Percentiles rank a stretch among this genome's conserved stretches.
phyloP scores from a whole-genome alignment of 352 stramenopile species.

The Blastocystis sp. region DNA sequence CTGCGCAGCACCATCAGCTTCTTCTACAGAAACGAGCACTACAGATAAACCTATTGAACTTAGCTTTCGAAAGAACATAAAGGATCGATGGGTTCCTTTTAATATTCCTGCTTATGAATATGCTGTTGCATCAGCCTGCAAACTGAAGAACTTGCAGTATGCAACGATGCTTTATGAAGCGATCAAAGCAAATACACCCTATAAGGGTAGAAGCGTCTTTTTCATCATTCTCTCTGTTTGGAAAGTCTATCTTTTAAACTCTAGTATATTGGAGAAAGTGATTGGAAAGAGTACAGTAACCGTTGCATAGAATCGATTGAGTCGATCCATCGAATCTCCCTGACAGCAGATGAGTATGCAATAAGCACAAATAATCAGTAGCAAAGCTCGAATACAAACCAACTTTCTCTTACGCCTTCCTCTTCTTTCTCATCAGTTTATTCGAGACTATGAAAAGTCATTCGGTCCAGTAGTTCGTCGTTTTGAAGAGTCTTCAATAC shows the following conservation, averaged over 20 bases:
- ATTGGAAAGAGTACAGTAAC: not conserved
- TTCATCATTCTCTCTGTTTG: too few relatives aligned
- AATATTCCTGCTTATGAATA: not conserved
- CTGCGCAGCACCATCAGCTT: not conserved
- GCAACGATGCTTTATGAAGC: conserved; percentile 10
- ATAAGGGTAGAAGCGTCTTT: too few relatives aligned
- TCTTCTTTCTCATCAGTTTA: not conserved
- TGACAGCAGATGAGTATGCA: not conserved
- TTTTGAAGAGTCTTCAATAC: not conserved
- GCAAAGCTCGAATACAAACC: not conserved
- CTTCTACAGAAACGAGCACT: not conserved
- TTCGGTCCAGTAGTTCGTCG: not conserved
- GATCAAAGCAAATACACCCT: too few relatives aligned
- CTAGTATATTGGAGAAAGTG: not conserved
- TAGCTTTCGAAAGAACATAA: not conserved
- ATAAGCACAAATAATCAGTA: not conserved
- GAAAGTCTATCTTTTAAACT: not conserved
- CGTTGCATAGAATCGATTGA: not conserved
- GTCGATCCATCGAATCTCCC: not conserved
- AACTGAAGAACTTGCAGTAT: conserved; percentile 5
- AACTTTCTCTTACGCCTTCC: not conserved
- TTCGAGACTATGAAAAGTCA: not conserved
- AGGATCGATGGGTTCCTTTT: not conserved
- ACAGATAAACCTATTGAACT: not conserved
- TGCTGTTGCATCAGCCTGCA: not conserved